Conservation (phyloP, 2,329 filamentous ascomycete species). For the Fusarium falciforme region DNA sequence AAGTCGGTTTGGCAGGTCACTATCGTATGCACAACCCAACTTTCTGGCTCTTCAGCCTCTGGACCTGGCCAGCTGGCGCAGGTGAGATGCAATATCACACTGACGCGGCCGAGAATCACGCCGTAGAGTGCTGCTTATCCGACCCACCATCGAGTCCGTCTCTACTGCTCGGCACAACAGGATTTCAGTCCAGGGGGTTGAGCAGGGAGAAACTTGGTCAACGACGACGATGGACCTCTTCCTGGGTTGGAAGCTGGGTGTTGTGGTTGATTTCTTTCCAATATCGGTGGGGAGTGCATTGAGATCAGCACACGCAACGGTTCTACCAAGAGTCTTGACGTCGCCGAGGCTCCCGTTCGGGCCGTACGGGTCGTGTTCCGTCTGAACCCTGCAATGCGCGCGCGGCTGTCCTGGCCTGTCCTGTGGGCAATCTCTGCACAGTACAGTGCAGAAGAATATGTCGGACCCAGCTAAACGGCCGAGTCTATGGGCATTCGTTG, state of each 20-base stretch:
- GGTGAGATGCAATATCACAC: conserved; percentile 35
- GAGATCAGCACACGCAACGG: conserved; percentile 21
- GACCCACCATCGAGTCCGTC: conserved; percentile 24
- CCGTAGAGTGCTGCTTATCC: conserved; percentile 38
- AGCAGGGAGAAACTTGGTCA: not conserved
- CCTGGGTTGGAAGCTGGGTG: not conserved
- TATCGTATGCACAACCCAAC: conserved; percentile 10
- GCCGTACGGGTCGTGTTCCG: conserved; percentile 31
- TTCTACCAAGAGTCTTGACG: conserved; percentile 1
- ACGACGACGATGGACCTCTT: not conserved
- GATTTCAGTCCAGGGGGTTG: conserved; percentile 22
- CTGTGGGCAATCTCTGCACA: not conserved
- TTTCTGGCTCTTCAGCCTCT: conserved; percentile 16
- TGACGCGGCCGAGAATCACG: conserved; percentile 40
- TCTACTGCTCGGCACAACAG: not conserved
- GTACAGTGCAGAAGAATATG: conserved; percentile 3
- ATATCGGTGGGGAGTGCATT: conserved; percentile 4
- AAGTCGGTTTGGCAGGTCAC: conserved; percentile 7
- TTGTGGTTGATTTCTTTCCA: conserved; percentile 2
- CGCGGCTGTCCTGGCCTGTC: not conserved
- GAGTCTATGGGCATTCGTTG: not conserved
- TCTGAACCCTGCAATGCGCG: conserved; percentile 7
- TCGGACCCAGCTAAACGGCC: not conserved
- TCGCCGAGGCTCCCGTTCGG: conserved; percentile 12
- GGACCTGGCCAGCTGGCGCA: conserved; percentile 24